Conservation (phyloP, 1,139 yeast species). For the Yamadazyma blattariae region DNA sequence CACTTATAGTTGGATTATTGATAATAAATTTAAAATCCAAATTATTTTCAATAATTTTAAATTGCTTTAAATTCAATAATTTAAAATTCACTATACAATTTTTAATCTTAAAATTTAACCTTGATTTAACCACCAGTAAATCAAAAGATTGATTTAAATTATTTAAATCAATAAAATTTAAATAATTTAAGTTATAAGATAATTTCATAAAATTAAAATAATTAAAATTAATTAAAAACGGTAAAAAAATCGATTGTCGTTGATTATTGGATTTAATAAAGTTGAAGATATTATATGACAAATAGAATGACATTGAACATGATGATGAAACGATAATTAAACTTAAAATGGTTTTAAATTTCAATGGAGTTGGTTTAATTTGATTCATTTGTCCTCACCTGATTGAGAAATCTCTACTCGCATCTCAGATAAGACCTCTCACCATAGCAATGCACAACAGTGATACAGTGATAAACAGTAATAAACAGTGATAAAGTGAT, state of each 20-base stretch:
- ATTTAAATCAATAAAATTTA: slow-evolving; percentile 5
- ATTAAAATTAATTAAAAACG: slow-evolving; percentile 14
- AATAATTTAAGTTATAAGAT: slow-evolving; percentile 6
- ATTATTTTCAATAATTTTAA: slow-evolving; percentile 5
- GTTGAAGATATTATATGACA: slow-evolving; percentile 10
- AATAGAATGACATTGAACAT: slow-evolving; percentile 13
- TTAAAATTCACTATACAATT: slow-evolving; percentile 10
- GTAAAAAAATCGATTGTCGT: slow-evolving; percentile 13
- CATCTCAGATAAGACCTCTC: too few relatives aligned
- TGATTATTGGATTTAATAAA: slow-evolving; percentile 9
- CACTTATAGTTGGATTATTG: slow-evolving; percentile 13
- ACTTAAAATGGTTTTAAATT: slow-evolving; percentile 11
- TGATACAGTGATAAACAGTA: too few relatives aligned
- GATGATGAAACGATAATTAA: slow-evolving; percentile 13
- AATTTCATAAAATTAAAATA: slow-evolving; percentile 7
- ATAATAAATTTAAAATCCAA: slow-evolving; percentile 8
- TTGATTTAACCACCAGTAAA: slow-evolving; percentile 4
- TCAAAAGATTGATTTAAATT: not conserved
- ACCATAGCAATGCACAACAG: too few relatives aligned
- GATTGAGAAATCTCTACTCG: too few relatives aligned
- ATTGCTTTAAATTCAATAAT: slow-evolving; percentile 9
- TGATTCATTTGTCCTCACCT: not conserved
- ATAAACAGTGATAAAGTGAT: too few relatives aligned
- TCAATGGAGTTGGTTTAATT: slow-evolving; percentile 10
- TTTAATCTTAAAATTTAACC: slow-evolving; percentile 12